A percentile compares a stretch with the other conserved stretches of the same genome.
Evolutionary conservation across 2,329 filamentous ascomycete species (phyloP).

Genomic region (Neofusicoccum kwambonambiense): DNA sequence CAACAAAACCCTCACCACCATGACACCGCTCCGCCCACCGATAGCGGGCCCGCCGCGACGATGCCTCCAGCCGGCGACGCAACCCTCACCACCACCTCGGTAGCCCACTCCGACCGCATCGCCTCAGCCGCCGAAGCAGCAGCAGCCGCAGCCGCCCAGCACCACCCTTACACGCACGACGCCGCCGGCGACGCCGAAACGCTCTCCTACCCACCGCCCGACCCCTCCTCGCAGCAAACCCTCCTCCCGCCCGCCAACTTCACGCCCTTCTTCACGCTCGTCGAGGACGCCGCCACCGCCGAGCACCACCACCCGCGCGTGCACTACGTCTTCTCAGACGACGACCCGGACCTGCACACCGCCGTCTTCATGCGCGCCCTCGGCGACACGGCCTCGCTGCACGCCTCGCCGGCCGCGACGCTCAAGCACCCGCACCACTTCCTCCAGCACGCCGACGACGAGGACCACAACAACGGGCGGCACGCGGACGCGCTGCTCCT

Average conservation of each 20-base stretch:
- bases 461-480: conserved; percentile 22
- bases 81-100: background rate
- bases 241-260: conserved; percentile 46
- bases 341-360: conserved; percentile 76
- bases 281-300: conserved; percentile 71
- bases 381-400: conserved; percentile 45
- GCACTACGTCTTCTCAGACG: conserved; percentile 91
- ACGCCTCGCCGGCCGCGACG: conserved; percentile 23
- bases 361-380: conserved; percentile 60
- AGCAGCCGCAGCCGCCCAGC: background rate
- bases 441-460: conserved; percentile 25
- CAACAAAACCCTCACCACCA: background rate
- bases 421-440: conserved; percentile 26
- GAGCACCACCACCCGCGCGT: conserved; percentile 80
- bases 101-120: background rate
- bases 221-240: background rate
- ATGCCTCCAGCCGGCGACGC: background rate
- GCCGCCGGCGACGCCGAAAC: conserved; percentile 13
- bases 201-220: conserved; percentile 1
- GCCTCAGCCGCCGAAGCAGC: background rate
- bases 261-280: conserved; percentile 79
- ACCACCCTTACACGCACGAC: background rate
- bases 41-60: background rate
- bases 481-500: conserved; percentile 31
- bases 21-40: background rate